phyloP scores from a whole-genome alignment of 1,284 basidiomycete species.

The Tilletia setariae region DNA sequence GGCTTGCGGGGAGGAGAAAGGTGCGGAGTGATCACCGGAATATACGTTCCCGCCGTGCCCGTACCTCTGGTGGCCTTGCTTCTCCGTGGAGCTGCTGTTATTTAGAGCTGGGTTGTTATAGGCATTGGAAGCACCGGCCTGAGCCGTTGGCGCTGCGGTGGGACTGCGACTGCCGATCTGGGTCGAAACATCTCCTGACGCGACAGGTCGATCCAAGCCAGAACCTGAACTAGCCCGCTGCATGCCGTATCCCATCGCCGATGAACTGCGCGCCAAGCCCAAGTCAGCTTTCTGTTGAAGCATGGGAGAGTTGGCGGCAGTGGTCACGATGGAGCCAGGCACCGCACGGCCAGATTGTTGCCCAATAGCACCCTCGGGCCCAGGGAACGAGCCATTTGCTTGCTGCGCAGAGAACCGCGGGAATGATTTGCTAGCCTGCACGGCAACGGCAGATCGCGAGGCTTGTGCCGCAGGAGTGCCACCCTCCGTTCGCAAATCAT shows the following conservation, averaged over 20 bases:
- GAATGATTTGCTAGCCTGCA: constrained; percentile 7
- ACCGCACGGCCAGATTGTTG: not conserved
- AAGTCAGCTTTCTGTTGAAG: not conserved
- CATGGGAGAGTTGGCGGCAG: constrained; percentile 6
- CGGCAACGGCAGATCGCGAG: constrained; percentile 2
- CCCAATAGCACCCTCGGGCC: not conserved
- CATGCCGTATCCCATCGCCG: not conserved
- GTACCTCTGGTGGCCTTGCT: not conserved
- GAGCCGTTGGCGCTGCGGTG: not conserved
- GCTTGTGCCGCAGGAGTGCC: constrained; percentile 14
- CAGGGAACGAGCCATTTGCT: not conserved
- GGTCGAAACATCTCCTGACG: no score
- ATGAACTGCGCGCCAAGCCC: not conserved
- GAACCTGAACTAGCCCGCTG: not conserved
- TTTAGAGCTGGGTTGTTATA: not conserved
- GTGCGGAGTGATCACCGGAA: no score
- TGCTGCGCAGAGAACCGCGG: not conserved
- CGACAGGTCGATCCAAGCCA: not conserved
- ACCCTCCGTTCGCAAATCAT: constrained; percentile 30
- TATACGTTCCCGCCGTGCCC: not conserved
- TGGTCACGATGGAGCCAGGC: not conserved
- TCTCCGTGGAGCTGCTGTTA: not conserved
- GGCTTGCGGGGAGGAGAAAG: no score
- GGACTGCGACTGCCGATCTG: not conserved
- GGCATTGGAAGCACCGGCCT: not conserved